Conservation (phyloP, 257 asterid genomes). For the Verbena officinalis region DNA sequence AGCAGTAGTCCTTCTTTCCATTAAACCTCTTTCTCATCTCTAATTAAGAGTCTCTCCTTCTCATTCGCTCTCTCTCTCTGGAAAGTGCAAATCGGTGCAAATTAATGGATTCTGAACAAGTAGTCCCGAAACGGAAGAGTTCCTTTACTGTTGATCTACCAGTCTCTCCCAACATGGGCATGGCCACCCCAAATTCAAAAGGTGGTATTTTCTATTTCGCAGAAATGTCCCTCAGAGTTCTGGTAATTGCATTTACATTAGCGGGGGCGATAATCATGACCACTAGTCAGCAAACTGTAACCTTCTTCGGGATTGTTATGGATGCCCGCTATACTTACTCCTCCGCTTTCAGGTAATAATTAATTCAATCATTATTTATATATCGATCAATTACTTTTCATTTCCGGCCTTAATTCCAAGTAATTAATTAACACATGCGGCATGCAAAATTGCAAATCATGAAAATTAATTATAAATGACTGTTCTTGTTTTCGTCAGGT, state of each 20-base stretch:
- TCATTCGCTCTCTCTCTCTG: no score
- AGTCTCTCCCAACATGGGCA: background rate
- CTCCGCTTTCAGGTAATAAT: constrained; percentile 38
- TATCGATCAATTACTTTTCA: no score
- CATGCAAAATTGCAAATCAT: no score
- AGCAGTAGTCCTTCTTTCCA: background rate
- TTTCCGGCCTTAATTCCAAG: no score
- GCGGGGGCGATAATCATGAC: constrained; percentile 34
- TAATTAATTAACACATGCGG: no score
- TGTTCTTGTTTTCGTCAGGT: constrained; percentile 21
- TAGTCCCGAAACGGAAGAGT: background rate
- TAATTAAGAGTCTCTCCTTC: background rate
- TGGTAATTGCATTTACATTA: constrained; percentile 36
- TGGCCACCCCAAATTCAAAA: background rate
- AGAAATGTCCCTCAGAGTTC: constrained; percentile 36
- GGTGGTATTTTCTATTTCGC: constrained; percentile 10
- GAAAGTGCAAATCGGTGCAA: no score
- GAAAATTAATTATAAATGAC: no score
- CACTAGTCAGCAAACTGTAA: constrained; percentile 32
- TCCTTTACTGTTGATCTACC: background rate
- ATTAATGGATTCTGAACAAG: constrained; percentile 31
- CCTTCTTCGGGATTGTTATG: constrained; percentile 35
- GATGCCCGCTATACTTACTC: constrained; percentile 41
- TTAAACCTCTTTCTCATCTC: background rate
- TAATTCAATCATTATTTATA: no score